These are phyloP conservation scores for Fusarium nisikadoi DNA, from an alignment of 2,329 filamentous ascomycete species.

Conservation along the genomic window DNA sequence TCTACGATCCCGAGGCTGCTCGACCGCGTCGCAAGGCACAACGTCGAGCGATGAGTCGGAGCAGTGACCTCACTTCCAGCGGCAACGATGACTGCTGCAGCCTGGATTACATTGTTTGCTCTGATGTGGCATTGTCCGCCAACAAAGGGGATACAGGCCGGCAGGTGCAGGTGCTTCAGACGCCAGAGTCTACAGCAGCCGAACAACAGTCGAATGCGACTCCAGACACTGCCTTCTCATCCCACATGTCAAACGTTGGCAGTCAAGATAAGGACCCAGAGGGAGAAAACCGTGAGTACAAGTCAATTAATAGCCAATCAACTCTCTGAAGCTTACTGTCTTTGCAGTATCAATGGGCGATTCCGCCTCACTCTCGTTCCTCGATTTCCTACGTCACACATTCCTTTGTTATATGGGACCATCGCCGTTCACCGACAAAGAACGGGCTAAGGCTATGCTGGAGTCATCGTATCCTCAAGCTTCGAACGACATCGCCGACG, in stretches of 20 bases:
- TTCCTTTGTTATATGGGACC: not conserved
- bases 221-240: not conserved
- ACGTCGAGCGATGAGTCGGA: not conserved
- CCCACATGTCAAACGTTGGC: not conserved
- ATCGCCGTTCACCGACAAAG: not conserved
- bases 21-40: not conserved
- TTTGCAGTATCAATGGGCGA: not conserved
- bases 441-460: not conserved
- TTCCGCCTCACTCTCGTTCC: not conserved
- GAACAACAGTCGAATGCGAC: not conserved
- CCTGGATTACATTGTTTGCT: not conserved
- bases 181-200: not conserved
- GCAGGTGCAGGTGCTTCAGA: not conserved
- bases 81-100: not conserved
- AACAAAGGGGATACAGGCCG: rapidly evolving
- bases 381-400: not conserved
- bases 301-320: no score
- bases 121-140: rapidly evolving
- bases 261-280: not conserved
- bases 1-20: not conserved
- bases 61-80: not conserved
- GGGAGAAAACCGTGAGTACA: not conserved
- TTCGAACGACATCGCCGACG: not conserved
- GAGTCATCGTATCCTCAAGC: not conserved
- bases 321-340: not conserved